Conservation (phyloP, 495 filamentous ascomycete genomes). For the Monascus purpureus region DNA sequence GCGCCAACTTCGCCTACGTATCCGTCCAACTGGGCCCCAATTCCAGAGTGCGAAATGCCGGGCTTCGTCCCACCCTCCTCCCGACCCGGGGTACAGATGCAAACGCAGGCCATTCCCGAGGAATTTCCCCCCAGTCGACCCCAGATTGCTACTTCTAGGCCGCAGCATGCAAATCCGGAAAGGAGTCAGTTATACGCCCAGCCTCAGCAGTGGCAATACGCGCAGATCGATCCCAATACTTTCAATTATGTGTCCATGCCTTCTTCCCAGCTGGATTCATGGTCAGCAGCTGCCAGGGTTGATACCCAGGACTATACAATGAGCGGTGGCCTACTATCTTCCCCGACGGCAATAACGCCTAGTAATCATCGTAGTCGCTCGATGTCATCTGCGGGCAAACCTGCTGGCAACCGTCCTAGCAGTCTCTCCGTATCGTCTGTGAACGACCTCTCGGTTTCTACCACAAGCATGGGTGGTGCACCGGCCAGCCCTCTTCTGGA, state of each 20-base stretch:
- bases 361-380: constrained; percentile 6
- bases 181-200: constrained; percentile 17
- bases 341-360: constrained; percentile 2
- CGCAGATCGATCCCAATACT: constrained; percentile 25
- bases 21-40: constrained; percentile 19
- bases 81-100: constrained; percentile 14
- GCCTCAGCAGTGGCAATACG: constrained; percentile 25
- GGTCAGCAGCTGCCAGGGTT: constrained; percentile 11
- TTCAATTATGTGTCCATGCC: constrained; percentile 30
- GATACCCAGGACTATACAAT: background rate
- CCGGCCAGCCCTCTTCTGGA: constrained; percentile 78
- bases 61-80: constrained; percentile 27
- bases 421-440: constrained; percentile 28
- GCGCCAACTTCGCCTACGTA: constrained; percentile 8
- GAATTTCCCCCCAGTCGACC: constrained; percentile 19
- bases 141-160: constrained; percentile 6
- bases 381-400: constrained; percentile 14
- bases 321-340: background rate
- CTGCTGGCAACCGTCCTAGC: constrained; percentile 20
- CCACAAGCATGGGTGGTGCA: constrained; percentile 25
- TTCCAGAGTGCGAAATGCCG: constrained; percentile 27
- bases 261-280: constrained; percentile 9
- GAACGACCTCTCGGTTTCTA: constrained; percentile 20
- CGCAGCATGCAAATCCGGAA: constrained; percentile 14
- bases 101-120: constrained; percentile 20